Evolutionary conservation across 2,329 filamentous ascomycete species (phyloP).

Genomic region (Biscogniauxia mediterranea): DNA sequence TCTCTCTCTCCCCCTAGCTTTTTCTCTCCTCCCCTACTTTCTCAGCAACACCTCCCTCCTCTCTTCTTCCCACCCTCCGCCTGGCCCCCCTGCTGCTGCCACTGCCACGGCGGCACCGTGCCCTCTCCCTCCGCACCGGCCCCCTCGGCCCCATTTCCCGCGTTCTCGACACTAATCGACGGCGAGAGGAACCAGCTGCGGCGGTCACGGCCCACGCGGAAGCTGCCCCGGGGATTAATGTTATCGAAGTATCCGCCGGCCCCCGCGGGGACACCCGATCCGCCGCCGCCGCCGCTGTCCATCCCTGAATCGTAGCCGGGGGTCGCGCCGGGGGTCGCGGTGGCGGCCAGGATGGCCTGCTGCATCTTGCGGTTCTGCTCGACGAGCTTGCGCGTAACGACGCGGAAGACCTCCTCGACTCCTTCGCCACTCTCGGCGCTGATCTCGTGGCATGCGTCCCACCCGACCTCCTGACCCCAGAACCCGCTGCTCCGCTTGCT

Average conservation of each 20-base stretch:
- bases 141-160: slow-evolving; percentile 21
- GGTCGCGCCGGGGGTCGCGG: slow-evolving; percentile 48
- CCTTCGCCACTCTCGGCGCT: slow-evolving; percentile 91
- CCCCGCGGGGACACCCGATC: slow-evolving; percentile 18
- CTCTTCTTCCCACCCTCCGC: slow-evolving; percentile 17
- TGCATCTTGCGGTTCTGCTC: slow-evolving; percentile 64
- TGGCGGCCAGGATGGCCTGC: slow-evolving; percentile 56
- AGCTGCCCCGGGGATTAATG: slow-evolving; percentile 48
- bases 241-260: slow-evolving; percentile 50
- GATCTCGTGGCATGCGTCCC: slow-evolving; percentile 98
- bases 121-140: slow-evolving; percentile 8
- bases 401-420: slow-evolving; percentile 91
- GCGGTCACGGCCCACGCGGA: slow-evolving; percentile 56
- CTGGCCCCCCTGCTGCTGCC: slow-evolving; percentile 15
- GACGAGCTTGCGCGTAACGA: slow-evolving; percentile 61
- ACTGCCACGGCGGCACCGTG: background rate
- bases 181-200: slow-evolving; percentile 60
- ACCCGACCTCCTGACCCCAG: slow-evolving; percentile 91
- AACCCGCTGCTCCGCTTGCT: slow-evolving; percentile 71
- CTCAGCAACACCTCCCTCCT: slow-evolving; percentile 28
- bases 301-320: slow-evolving; percentile 37
- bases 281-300: slow-evolving; percentile 33
- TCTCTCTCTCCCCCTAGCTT: too few relatives aligned
- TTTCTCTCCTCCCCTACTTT: too few relatives aligned
- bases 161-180: slow-evolving; percentile 50